A percentile compares a stretch with the other conserved stretches of the same genome.
These are phyloP conservation scores for Aquilaria agallochum DNA, from an alignment of 441 rosid genomes.

Conservation along the genomic window DNA sequence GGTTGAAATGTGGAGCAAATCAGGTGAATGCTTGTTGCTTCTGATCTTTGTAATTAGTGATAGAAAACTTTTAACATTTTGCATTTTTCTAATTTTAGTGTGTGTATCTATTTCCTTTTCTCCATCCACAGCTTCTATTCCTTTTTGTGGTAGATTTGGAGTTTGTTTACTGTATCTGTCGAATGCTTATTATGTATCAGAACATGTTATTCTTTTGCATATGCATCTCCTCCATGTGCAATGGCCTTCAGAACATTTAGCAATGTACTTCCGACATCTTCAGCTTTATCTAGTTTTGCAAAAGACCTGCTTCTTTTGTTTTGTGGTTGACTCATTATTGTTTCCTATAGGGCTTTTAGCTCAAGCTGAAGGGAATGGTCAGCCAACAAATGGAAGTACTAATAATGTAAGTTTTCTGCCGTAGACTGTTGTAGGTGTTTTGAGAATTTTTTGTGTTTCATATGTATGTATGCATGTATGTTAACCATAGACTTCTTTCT, in stretches of 20 bases:
- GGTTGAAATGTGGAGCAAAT: constrained; percentile 75
- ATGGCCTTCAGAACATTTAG: no score
- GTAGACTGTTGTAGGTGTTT: constrained; percentile 1
- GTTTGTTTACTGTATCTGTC: not conserved
- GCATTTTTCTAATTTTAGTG: no score
- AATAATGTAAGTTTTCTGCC: constrained; percentile 39
- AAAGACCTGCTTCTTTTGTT: no score
- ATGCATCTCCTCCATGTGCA: no score
- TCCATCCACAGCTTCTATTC: no score
- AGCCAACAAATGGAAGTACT: constrained; percentile 34
- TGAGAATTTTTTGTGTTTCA: not conserved
- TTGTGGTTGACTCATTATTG: not conserved
- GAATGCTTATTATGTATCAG: no score
- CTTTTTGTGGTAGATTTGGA: not conserved
- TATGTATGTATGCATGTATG: not conserved
- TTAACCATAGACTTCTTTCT: not conserved
- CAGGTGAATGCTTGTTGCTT: constrained; percentile 45
- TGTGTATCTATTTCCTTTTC: no score
- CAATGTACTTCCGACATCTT: no score
- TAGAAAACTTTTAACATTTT: no score
- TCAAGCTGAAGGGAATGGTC: constrained; percentile 28
- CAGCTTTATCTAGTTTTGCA: no score
- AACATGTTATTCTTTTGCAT: no score
- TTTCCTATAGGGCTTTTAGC: constrained; percentile 19
- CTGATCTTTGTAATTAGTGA: not conserved